Base-by-base conservation (phyloP, 2,329 filamentous ascomycete species). In the Rasamsonia emersonii region DNA sequence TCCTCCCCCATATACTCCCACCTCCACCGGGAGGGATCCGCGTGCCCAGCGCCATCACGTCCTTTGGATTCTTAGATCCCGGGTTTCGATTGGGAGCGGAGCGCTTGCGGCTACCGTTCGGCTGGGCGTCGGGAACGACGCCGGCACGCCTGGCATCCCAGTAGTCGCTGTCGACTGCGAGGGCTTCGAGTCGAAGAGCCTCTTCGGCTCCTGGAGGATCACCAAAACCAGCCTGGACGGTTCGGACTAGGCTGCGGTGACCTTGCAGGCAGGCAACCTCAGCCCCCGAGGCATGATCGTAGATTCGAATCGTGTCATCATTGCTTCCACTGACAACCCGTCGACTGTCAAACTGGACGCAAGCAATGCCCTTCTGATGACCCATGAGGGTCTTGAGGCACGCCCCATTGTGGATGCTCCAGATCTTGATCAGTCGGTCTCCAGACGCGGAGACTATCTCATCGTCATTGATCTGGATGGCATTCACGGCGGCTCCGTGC, bases 291-390 rank as follows among this genome's bases (percentile, higher is more conserved):
- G 75, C 73, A 26, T 82, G 79, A 53, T 96, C 91, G 54, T 93
- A 98, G 13, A 98, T 91, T 45, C 91, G 86, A 18, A 98, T 86
- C 24, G 91, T 88, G 53, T 93, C 86, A 56, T 98, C 91, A 46
- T 88, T 95, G 57, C 88, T 95, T 3, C 91, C 91, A 47, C 86
- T 95, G 31, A 98, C 86, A 41, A 98, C 93, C 13, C 91, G 77
- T 30, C 85, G 78, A 16, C 86, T 86, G 53, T 98, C 91, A 51
- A 91, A 96, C 58, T 98, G 89, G 10, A 98, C 88, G 55, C 91
- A 98, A 3, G 91, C 91, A 47, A 98, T 96, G 18, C 91, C 91
- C 56, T 98, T 98, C 41, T 76, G 77, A 50, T 98, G 91, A 2
- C 89, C 91, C 23, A 83, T 70, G 19, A 93, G 77, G 1, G 84